These are phyloP conservation scores for Herpetospermum pedunculosum DNA, from an alignment of 306 rosid species.

Conservation along the genomic window DNA sequence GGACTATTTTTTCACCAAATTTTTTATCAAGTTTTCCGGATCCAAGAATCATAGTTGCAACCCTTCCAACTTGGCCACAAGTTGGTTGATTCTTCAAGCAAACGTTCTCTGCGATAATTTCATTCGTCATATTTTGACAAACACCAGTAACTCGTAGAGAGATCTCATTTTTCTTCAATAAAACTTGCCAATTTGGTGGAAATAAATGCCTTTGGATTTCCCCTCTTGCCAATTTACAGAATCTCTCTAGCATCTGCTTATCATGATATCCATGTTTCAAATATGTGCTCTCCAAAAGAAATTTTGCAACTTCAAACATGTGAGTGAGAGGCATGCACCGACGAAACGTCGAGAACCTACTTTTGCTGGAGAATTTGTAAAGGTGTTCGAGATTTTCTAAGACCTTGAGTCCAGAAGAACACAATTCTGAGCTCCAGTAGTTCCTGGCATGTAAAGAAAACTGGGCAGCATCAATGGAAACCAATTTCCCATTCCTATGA, in stretches of 20 bases:
- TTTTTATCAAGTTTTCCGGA: constrained; percentile 15
- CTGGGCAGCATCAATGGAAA: constrained; percentile 18
- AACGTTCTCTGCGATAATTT: constrained; percentile 17
- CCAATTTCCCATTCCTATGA: constrained; percentile 26
- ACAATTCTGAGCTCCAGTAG: constrained; percentile 46
- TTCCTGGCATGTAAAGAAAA: constrained; percentile 26
- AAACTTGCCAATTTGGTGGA: constrained; percentile 35
- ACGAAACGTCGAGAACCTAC: constrained; percentile 11
- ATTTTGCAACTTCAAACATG: constrained; percentile 34
- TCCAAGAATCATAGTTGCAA: constrained; percentile 37
- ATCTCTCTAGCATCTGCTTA: constrained; percentile 8
- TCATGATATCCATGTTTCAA: constrained; percentile 2
- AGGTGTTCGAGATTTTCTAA: constrained; percentile 32
- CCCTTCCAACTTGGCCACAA: constrained; percentile 39
- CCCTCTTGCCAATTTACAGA: constrained; percentile 15
- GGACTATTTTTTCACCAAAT: constrained; percentile 5
- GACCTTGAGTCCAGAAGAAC: constrained; percentile 37
- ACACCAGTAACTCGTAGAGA: constrained; percentile 26
- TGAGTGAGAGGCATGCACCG: constrained; percentile 23
- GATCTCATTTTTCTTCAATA: constrained; percentile 22
- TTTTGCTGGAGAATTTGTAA: constrained; percentile 12
- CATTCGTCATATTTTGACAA: constrained; percentile 17
- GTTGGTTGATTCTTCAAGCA: constrained; percentile 17
- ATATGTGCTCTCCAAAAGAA: constrained; percentile 26
- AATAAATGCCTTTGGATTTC: constrained; percentile 8